Percentiles rank a stretch among this genome's conserved stretches.
These are phyloP conservation scores for Cryphonectria parasitica DNA, from an alignment of 2,329 filamentous ascomycete genomes.

Conservation along the genomic window DNA sequence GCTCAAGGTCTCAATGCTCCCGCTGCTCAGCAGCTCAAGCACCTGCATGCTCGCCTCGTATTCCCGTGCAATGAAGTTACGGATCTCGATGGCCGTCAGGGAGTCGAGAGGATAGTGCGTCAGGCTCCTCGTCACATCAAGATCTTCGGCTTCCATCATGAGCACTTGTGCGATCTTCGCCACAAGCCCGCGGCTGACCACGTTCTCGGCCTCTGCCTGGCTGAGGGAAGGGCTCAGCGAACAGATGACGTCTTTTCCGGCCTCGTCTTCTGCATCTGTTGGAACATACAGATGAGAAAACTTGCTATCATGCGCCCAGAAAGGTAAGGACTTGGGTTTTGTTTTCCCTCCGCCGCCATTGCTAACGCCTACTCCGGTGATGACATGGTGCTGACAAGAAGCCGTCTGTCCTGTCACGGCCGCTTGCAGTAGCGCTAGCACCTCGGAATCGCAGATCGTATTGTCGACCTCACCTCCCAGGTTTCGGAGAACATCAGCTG, in stretches of 20 bases:
- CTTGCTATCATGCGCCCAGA: constrained; percentile 59
- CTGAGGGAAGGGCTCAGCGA: constrained; percentile 46
- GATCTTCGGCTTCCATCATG: constrained; percentile 51
- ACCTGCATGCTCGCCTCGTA: constrained; percentile 57
- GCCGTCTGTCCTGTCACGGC: constrained; percentile 50
- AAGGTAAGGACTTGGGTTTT: constrained; percentile 40
- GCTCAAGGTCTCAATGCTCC: constrained; percentile 52
- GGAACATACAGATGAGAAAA: constrained; percentile 50
- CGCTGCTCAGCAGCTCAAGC: constrained; percentile 57
- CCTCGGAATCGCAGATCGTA: constrained; percentile 55
- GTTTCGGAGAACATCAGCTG: constrained; percentile 45
- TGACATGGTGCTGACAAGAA: constrained; percentile 53
- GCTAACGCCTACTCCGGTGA: constrained; percentile 58
- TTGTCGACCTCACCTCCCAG: constrained; percentile 49
- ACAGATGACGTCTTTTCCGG: constrained; percentile 34
- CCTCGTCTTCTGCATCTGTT: constrained; percentile 40
- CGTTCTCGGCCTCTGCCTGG: constrained; percentile 50
- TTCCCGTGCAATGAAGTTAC: constrained; percentile 56
- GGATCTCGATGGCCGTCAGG: constrained; percentile 54
- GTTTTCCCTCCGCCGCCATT: constrained; percentile 29
- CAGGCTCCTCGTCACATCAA: constrained; percentile 49
- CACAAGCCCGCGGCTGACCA: constrained; percentile 51
- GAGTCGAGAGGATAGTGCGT: constrained; percentile 52
- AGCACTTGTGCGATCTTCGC: constrained; percentile 54
- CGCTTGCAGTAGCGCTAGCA: constrained; percentile 56